Conservation (phyloP, 2,329 filamentous ascomycete species). For the Cladosporium sp. region DNA sequence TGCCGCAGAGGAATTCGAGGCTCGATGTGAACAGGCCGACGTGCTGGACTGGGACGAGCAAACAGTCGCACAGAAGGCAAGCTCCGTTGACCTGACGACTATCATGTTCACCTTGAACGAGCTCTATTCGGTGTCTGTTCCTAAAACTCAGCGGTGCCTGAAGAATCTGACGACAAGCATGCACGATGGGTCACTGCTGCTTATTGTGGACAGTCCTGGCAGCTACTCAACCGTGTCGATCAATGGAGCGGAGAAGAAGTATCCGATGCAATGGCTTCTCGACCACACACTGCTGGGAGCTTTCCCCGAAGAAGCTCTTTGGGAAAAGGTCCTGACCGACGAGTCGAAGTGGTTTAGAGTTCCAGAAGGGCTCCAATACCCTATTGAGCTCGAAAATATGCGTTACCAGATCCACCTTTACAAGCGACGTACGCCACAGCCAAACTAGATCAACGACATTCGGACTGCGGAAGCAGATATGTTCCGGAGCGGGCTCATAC, state of each 20-base stretch:
- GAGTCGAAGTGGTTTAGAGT: slow-evolving; percentile 88
- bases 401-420: slow-evolving; percentile 91
- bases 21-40: slow-evolving; percentile 53
- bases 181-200: slow-evolving; percentile 63
- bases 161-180: slow-evolving; percentile 65
- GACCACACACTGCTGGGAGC: slow-evolving; percentile 69
- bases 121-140: slow-evolving; percentile 76
- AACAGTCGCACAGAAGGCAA: slow-evolving; percentile 28
- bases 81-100: slow-evolving; percentile 60
- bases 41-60: slow-evolving; percentile 47
- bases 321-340: slow-evolving; percentile 73
- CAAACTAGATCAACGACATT: neutral
- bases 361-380: slow-evolving; percentile 64
- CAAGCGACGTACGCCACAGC: slow-evolving; percentile 28
- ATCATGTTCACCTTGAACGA: slow-evolving; percentile 95
- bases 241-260: slow-evolving; percentile 59
- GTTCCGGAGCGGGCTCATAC: neutral
- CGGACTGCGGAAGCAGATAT: neutral
- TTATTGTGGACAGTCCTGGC: slow-evolving; percentile 90
- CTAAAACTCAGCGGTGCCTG: slow-evolving; percentile 75
- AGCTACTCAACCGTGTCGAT: slow-evolving; percentile 84
- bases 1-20: slow-evolving; percentile 31
- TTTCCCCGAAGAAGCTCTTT: slow-evolving; percentile 43
- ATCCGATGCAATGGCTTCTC: slow-evolving; percentile 92
- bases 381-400: slow-evolving; percentile 90